Evolutionary conservation across 164 flowering plant genomes (phyloP), one percentile per base, ranked within the genome.

Genomic region (Berberis vulgaris): DNA sequence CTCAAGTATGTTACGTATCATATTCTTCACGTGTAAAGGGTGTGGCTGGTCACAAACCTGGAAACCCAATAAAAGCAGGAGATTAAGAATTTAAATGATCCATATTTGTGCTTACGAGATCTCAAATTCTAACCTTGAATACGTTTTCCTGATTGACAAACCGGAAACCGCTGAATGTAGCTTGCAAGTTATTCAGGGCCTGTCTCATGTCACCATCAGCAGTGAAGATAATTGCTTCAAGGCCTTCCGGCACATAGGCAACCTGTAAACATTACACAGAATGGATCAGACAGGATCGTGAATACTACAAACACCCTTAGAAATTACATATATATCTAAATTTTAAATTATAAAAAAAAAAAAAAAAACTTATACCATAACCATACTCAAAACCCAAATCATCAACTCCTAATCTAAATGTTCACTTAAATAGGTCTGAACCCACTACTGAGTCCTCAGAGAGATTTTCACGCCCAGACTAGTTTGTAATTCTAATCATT

Each of bases 201-300:
- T 95, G 99, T 73, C 99, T 84, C 97, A 95, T 95, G 68, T 95
- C 99, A 64, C 99, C 99, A 84, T 95, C 99, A 76, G 99, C 97
- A 53, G 97, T 95, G 73, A 95, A 95, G 56, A 95, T 89, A 54
- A 95, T 86, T n/a, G 97, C 99, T 75, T 91, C 97, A 71, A 95
- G 96, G 41, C 97, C 99, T 80, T 91, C 96, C 6, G 96, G 94
- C 57, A 86, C 83, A 73, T 83, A 89, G 3, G 97, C 88, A 62
- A 95, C 99, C 97, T 94, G 75, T 72, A 80, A 42, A 61, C 10
- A 54, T 67, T 10, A 73, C 61, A 71, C 26, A 26, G 26, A 43
- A 26, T 59, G 50, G 50, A 43, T 71, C 26, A 47, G 43, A 26
- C 26, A 26, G 26, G 26, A 26, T 26, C 26, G 26, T 26, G 26